A percentile compares a stretch with the other conserved stretches of the same genome.
Evolutionary conservation across 805 yeast genomes (phyloP).

Genomic region (Candida hungchunana): DNA sequence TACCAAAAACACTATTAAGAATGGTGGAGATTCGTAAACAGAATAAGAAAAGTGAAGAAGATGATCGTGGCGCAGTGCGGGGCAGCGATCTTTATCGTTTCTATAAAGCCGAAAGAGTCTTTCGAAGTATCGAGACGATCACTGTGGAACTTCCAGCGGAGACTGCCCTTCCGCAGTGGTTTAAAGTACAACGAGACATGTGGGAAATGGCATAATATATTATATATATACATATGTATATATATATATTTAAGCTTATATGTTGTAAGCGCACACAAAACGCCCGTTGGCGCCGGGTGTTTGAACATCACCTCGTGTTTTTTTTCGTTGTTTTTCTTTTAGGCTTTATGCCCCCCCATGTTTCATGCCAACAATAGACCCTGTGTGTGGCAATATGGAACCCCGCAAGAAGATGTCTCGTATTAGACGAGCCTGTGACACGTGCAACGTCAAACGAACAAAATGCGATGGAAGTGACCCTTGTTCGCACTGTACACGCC

Average conservation of each 20-base stretch:
- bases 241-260: no score
- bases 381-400: no score
- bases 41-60: slow-evolving; percentile 29
- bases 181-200: slow-evolving; percentile 51
- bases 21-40: slow-evolving; percentile 43
- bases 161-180: slow-evolving; percentile 71
- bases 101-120: slow-evolving; percentile 17
- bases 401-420: slow-evolving; percentile 17
- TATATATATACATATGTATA: no score
- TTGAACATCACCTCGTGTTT: no score
- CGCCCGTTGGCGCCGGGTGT: no score
- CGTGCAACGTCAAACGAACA: slow-evolving; percentile 42
- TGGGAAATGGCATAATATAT: slow-evolving; percentile 47
- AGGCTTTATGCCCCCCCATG: no score
- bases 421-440: slow-evolving; percentile 41
- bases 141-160: slow-evolving; percentile 48
- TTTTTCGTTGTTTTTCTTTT: no score
- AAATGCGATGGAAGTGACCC: slow-evolving; percentile 46
- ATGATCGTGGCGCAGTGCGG: no score
- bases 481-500: slow-evolving; percentile 37
- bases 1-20: slow-evolving; percentile 55
- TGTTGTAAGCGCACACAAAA: no score
- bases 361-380: no score
- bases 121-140: slow-evolving; percentile 18
- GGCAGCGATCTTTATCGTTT: no score